Evolutionary conservation across 768 basidiomycete species (phyloP).

Genomic region (Tylopilus intermedius): DNA sequence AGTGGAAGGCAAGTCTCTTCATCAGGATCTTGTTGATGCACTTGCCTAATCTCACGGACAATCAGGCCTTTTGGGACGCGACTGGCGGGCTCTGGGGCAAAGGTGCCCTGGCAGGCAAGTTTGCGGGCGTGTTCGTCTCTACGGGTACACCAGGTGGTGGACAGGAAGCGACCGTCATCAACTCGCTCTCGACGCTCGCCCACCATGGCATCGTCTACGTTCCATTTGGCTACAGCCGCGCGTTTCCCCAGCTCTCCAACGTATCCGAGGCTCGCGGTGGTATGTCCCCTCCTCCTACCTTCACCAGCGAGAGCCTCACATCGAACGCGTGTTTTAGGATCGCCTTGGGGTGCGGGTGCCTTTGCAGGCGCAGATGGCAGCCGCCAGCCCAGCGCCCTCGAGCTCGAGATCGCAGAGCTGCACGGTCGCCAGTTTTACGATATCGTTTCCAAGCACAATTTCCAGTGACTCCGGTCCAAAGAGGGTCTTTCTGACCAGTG

Average conservation of each 20-base stretch:
- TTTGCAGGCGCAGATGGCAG: conserved; percentile 43
- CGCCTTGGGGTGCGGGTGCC: conserved; percentile 76
- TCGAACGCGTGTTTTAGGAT: conserved; percentile 38
- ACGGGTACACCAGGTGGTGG: conserved; percentile 71
- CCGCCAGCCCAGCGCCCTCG: conserved; percentile 46
- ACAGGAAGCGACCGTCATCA: conserved; percentile 57
- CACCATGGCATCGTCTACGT: conserved; percentile 74
- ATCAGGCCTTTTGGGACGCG: conserved; percentile 62
- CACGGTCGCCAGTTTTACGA: conserved; percentile 41
- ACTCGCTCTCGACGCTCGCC: conserved; percentile 50
- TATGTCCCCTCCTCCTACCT: conserved; percentile 24
- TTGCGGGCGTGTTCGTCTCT: conserved; percentile 67
- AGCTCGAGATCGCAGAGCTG: conserved; percentile 46
- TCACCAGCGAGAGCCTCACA: no score
- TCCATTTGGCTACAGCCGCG: conserved; percentile 62
- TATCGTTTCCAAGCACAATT: neutral
- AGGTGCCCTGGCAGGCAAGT: conserved; percentile 69
- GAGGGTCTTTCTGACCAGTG: no score
- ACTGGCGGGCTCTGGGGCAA: conserved; percentile 63
- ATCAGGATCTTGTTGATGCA: neutral
- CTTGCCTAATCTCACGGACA: neutral
- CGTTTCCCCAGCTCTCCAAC: conserved; percentile 33
- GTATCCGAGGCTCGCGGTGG: conserved; percentile 53
- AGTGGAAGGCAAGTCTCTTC: conserved; percentile 51
- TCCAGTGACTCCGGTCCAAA: no score